Evolutionary conservation across 2,329 filamentous ascomycete species (phyloP), one percentile per base, ranked within the genome.

Genomic region (Neonectria coccinea): DNA sequence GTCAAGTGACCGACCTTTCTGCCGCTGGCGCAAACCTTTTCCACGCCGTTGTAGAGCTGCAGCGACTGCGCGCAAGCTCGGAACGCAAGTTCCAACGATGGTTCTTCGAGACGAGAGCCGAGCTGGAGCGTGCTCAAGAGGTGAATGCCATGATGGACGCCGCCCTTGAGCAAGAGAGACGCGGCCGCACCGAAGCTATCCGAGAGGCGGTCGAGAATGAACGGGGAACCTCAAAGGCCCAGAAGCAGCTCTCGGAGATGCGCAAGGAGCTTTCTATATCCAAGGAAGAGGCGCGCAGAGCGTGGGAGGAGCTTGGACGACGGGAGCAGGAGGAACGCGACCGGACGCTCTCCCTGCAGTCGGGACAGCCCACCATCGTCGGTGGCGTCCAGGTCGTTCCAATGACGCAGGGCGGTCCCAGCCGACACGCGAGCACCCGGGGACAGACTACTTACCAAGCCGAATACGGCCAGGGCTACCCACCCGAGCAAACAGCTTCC

Each of bases 11-110:
- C 0, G 96, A 99, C 77, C 85, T 99, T n/a, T 97, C 96, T 27
- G 96, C 96, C 8, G 96, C 96, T 1, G 96, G 96, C 12, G 96
- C 96, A 5, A 99, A 99, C 72, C 85, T 99, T 0, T 99, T 99
- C 78, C 96, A 99, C 77, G 96, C 96, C 10, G 94, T 99, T 0
- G 96, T 99, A 4, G 96, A 99, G 79, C 83, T 99, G 50, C 96
- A 99, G 78, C 90, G 96, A 31, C 85, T 99, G 27, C 91, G 96
- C 47, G 96, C 96, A 41, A 97, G 94, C 60, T 98, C 95, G 0
- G 96, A 99, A 79, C 90, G 96, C 68, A 98, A 98, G 77, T 99
- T 99, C 73, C 96, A 99, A 80, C 88, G 96, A 55, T 99, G 96
- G 96, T 98, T 98, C 80, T 97, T 97, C 72, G 96, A 99, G 77